Percentiles rank a stretch among this genome's conserved stretches.
Conservation (phyloP, 1,284 basidiomycete genomes). For the Trametes versicolor region DNA sequence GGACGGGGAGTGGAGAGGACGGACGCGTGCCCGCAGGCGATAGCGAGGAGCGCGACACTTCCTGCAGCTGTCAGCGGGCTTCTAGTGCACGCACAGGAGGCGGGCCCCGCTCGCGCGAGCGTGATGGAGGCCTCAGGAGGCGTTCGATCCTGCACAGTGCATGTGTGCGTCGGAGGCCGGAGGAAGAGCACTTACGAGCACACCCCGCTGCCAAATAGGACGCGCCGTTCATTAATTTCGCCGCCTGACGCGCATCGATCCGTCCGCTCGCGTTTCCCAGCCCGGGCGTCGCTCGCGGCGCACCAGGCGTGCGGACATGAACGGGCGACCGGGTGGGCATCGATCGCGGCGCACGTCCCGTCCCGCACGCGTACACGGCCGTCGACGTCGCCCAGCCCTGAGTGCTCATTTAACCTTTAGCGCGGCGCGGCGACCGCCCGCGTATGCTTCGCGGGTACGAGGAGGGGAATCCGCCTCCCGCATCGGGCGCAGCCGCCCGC, state of each 20-base stretch:
- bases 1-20: neutral
- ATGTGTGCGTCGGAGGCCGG: neutral
- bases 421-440: neutral
- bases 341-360: neutral
- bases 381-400: neutral
- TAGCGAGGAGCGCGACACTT: neutral
- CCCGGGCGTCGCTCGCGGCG: neutral
- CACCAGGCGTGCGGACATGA: conserved; percentile 2
- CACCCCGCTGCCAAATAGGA: neutral
- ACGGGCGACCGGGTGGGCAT: neutral
- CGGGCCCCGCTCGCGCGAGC: neutral
- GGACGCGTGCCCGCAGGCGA: neutral
- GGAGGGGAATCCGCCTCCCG: neutral
- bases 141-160: neutral
- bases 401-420: conserved; percentile 3
- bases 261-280: neutral
- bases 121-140: neutral
- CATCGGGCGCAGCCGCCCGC: neutral
- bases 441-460: conserved; percentile 9
- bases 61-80: neutral
- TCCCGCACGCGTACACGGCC: neutral
- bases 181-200: neutral
- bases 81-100: neutral
- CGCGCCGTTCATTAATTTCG: conserved; percentile 4
- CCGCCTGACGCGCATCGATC: conserved; percentile 3